Base-by-base conservation (phyloP, 495 filamentous ascomycete genomes). In the Penicillium antarcticum region DNA sequence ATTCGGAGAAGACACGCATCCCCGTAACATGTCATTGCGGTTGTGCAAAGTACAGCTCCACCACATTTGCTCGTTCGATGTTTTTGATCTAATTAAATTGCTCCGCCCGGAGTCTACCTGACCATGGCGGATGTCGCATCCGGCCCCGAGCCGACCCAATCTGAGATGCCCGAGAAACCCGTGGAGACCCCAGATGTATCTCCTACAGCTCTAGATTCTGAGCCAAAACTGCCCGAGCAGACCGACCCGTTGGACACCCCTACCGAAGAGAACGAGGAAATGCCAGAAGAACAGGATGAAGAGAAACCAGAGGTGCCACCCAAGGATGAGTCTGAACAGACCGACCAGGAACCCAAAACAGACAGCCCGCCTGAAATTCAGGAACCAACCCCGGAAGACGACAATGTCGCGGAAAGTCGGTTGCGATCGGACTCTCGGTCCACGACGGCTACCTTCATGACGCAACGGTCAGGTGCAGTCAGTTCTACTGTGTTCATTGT, bases 401-500 rank as follows among this genome's bases (percentile, higher is more conserved):
- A 67, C 39, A 62, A 52, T 62, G 53, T 47, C 14, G 52, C 54
- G 13, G 69, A 77, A 41, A 40, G 56, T 21, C 63, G 77, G 49
- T 44, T 72, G 55, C 72, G 78, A 52, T 83, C 82, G 8, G 81
- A 85, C 56, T 84, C 83, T 26, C 66, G 79, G 42, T 84, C 83
- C 18, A 81, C 82, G 12, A 76, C 74, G 4, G 72, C 74, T 23
- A 80, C 79, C 1, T 76, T 76, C 39, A 75, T 71, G 33, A 80
- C 80, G 0, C 71, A 68, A 23, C 68, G 79, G 53, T 73, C 80
- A 31, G 73, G 70, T 24, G 79, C 85, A 46, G 86, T 96, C 69
- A 94, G 88, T 77, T 97, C 94, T 42, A 86, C 96, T 48, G 89
- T 96, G 46, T 97, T 97, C 66, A 89, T 97, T 52, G 86, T 95